Evolutionary conservation across 345 rosid genomes (phyloP), one percentile per base, ranked within the genome.

Genomic region (Pistacia vera): DNA sequence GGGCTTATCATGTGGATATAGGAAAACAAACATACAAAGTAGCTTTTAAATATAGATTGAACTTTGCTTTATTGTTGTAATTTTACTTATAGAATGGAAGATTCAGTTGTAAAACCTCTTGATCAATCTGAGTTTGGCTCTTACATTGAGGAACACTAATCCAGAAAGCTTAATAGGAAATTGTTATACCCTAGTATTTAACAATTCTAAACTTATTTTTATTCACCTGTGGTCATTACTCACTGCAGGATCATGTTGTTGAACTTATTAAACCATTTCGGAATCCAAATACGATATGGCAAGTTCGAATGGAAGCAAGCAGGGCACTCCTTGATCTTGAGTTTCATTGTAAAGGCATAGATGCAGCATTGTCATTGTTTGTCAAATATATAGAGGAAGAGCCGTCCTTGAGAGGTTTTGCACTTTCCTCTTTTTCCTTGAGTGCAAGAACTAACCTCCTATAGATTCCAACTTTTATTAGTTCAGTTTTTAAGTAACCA

Each of bases 271-370:
- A 81, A 87, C 98, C 97, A 52, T 92, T 92, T 74, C 88, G 90
- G 67, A 85, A 90, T 79, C 75, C 58, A 66, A 85, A 86, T 76
- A 83, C 86, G 3, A 74, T 84, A 72, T 89, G 94, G 92, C 95
- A 85, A 89, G 89, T 96, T 58, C 88, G 95, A 73, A 70, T 90
- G 75, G 99, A 93, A 86, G 97, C 97, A 78, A 88, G 91, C 83
- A 90, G 95, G 81, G 97, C 98, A 75, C 97, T 93, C 48, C 88
- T 93, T 77, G 94, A 92, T 87, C 90, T 96, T 60, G 98, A 96
- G 85, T 90, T 88, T 83, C 94, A 92, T 77, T 78, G 82, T 84
- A 87, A 82, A 75, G 99, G 99, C 90, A 81, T 96, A 67, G 88
- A 86, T 86, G 88, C 97, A 17, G 84, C 97, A 49, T 83, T 92